Evolutionary conservation across 106 monocot genomes (phyloP).

Genomic region (Ottelia alismoides): DNA sequence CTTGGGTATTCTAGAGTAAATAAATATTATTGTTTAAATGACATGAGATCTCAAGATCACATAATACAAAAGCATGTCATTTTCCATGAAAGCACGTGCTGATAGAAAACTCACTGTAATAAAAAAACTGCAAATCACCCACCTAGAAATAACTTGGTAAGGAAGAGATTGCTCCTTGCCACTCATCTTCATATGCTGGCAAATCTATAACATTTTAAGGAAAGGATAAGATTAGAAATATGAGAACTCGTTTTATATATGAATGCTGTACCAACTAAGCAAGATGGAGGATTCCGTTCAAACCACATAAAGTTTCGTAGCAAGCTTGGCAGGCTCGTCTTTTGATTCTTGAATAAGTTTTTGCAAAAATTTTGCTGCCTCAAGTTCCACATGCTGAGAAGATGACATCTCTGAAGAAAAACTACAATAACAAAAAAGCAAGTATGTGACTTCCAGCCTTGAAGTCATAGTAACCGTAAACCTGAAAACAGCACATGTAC

Average conservation of each 20-base stretch:
- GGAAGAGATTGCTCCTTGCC: slow-evolving; percentile 16
- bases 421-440: too few species aligned
- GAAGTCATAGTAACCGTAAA: too few species aligned
- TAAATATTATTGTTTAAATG: too few species aligned
- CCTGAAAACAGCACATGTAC: too few species aligned
- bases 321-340: slow-evolving; percentile 85
- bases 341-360: slow-evolving; percentile 90
- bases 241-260: neutral
- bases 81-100: too few species aligned
- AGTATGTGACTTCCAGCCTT: too few species aligned
- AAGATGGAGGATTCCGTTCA: neutral
- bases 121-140: neutral
- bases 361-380: slow-evolving; percentile 83
- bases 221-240: neutral
- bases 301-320: slow-evolving; percentile 87
- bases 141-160: slow-evolving; percentile 17
- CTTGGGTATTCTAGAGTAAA: too few species aligned
- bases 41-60: too few species aligned
- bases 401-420: slow-evolving; percentile 40
- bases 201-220: slow-evolving; percentile 6
- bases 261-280: too few species aligned
- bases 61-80: too few species aligned
- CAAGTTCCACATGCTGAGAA: slow-evolving; percentile 78
- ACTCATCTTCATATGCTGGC: slow-evolving; percentile 16
- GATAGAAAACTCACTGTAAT: too few species aligned